phyloP scores from a whole-genome alignment of 495 filamentous ascomycete genomes.

The Entonaema liquescens region DNA sequence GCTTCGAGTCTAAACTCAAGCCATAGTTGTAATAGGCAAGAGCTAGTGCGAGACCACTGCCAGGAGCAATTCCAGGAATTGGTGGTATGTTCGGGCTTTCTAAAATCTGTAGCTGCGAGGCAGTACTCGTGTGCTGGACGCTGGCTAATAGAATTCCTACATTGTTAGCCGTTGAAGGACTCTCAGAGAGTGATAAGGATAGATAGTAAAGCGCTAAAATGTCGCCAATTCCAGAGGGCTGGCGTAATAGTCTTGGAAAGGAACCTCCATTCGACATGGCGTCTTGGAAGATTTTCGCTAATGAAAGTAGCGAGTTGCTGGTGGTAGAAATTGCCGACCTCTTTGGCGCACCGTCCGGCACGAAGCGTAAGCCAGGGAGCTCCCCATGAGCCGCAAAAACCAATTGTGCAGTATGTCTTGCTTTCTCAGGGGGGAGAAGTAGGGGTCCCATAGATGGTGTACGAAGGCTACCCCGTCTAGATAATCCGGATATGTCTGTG shows the following conservation, averaged over 20 bases:
- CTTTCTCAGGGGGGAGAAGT: constrained; percentile 82
- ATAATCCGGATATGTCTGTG: constrained; percentile 45
- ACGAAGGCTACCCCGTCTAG: constrained; percentile 33
- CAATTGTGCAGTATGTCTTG: constrained; percentile 81
- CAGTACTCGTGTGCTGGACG: constrained; percentile 74
- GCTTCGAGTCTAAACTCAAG: constrained; percentile 80
- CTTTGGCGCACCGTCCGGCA: constrained; percentile 74
- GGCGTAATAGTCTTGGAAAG: constrained; percentile 64
- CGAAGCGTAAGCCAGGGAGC: constrained; percentile 81
- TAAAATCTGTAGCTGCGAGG: constrained; percentile 49
- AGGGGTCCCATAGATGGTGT: constrained; percentile 57
- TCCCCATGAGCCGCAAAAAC: constrained; percentile 83
- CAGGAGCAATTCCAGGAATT: constrained; percentile 83
- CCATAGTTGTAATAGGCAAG: constrained; percentile 96
- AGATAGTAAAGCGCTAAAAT: constrained; percentile 97
- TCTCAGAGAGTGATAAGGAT: constrained; percentile 92
- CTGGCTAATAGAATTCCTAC: constrained; percentile 96
- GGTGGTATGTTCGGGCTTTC: constrained; percentile 50
- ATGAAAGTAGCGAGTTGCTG: constrained; percentile 91
- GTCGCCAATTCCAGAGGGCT: constrained; percentile 82
- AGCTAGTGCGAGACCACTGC: constrained; percentile 87
- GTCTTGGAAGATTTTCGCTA: constrained; percentile 99
- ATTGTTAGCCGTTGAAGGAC: constrained; percentile 98
- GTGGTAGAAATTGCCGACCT: constrained; percentile 91
- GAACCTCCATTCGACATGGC: constrained; percentile 85